These are phyloP conservation scores for Acer negundo DNA, from an alignment of 345 rosid species.

Conservation along the genomic window DNA sequence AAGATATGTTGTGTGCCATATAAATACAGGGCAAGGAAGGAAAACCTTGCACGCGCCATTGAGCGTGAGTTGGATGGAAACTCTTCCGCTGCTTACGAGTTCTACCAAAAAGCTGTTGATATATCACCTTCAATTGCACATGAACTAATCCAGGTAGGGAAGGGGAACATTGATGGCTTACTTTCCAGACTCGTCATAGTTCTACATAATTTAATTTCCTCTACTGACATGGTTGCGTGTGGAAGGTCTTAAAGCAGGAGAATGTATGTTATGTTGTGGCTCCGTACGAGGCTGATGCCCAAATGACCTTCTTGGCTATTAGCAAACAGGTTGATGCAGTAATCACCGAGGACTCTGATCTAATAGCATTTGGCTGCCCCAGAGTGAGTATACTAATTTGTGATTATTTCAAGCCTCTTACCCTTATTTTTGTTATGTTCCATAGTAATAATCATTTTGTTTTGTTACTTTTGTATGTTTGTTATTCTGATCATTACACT, in stretches of 20 bases:
- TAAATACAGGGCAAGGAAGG: constrained; percentile 70
- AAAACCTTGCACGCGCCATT: constrained; percentile 79
- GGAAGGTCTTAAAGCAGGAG: constrained; percentile 80
- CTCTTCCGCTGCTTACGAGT: constrained; percentile 79
- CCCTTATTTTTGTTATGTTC: not conserved
- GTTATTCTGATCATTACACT: constrained; percentile 14
- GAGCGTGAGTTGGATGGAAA: constrained; percentile 88
- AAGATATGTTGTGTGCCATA: constrained; percentile 1
- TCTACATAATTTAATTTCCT: not conserved
- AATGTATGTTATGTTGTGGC: constrained; percentile 75
- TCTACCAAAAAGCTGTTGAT: constrained; percentile 93
- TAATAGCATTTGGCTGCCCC: constrained; percentile 95
- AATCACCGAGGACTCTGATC: constrained; percentile 97
- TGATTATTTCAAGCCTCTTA: constrained; percentile 14
- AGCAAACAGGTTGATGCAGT: constrained; percentile 84
- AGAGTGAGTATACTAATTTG: constrained; percentile 58
- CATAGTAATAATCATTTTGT: not conserved
- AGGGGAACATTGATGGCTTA: not conserved
- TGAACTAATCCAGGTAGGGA: constrained; percentile 73
- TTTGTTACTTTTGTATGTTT: not conserved
- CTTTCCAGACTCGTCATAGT: not conserved
- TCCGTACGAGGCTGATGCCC: constrained; percentile 98
- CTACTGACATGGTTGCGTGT: constrained; percentile 31
- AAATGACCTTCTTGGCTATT: constrained; percentile 89
- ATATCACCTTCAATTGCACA: constrained; percentile 93